These are phyloP conservation scores for Trichoderma sp. DNA, from an alignment of 2,329 filamentous ascomycete genomes.

Conservation along the genomic window DNA sequence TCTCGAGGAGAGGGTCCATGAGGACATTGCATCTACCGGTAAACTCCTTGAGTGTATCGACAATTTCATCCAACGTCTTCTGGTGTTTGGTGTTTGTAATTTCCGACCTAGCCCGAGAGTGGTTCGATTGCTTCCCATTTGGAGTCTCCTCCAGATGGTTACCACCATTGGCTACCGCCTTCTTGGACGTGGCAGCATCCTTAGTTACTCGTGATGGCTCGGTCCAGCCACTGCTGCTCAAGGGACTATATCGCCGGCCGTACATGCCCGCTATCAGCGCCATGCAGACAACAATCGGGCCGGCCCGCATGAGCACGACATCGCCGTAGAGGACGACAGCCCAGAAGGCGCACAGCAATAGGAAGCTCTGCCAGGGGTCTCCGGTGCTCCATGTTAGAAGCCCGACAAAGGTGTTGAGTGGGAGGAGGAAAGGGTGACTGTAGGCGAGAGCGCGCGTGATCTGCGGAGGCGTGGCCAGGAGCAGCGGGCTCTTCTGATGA, in stretches of 20 bases:
- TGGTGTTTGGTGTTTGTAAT: conserved; percentile 69
- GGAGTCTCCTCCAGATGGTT: conserved; percentile 27
- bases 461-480: conserved; percentile 90
- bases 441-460: conserved; percentile 93
- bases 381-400: conserved; percentile 90
- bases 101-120: conserved; percentile 53
- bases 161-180: conserved; percentile 21
- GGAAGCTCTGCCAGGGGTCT: conserved; percentile 95
- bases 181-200: conserved; percentile 25
- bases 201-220: conserved; percentile 43
- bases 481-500: conserved; percentile 90
- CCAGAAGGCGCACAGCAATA: conserved; percentile 85
- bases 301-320: conserved; percentile 72
- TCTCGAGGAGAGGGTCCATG: conserved; percentile 78
- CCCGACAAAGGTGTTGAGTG: conserved; percentile 80
- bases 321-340: conserved; percentile 81
- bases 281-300: conserved; percentile 76
- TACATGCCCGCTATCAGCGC: conserved; percentile 90
- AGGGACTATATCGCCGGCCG: conserved; percentile 78
- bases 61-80: conserved; percentile 95
- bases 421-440: conserved; percentile 89
- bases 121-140: conserved; percentile 34
- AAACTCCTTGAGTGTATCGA: conserved; percentile 86
- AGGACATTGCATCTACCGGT: conserved; percentile 90
- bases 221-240: conserved; percentile 78